Conservation (phyloP, 805 yeast genomes). For the Komagataella pastoris region DNA sequence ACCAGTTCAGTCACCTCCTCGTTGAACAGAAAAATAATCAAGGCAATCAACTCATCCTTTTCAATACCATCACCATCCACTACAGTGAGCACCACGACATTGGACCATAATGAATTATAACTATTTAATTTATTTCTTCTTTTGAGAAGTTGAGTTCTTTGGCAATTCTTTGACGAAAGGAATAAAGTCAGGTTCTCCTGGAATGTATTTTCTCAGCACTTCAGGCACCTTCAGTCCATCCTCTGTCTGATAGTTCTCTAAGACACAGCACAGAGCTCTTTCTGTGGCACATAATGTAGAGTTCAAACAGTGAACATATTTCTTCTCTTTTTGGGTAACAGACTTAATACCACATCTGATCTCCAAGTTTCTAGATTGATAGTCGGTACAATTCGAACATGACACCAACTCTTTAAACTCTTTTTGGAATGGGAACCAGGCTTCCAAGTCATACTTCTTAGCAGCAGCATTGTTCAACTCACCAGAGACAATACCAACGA, state of each 20-base stretch:
- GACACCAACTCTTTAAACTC: constrained; percentile 97
- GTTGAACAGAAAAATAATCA: neutral
- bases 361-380: constrained; percentile 96
- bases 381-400: constrained; percentile 98
- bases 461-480: constrained; percentile 99
- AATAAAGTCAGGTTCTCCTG: constrained; percentile 96
- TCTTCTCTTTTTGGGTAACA: constrained; percentile 89
- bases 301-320: constrained; percentile 96
- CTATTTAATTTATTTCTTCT: constrained; percentile 22
- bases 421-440: constrained; percentile 99
- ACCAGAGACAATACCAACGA: constrained; percentile 96
- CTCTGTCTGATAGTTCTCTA: constrained; percentile 96
- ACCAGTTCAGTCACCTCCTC: neutral
- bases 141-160: constrained; percentile 81
- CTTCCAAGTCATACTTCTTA: constrained; percentile 96
- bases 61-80: neutral
- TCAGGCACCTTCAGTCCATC: constrained; percentile 91
- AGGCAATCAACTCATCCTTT: neutral
- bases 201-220: constrained; percentile 90
- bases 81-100: neutral
- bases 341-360: constrained; percentile 98
- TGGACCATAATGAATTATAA: neutral
- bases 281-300: constrained; percentile 96
- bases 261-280: constrained; percentile 93
- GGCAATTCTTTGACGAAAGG: constrained; percentile 87